A percentile compares a stretch with the other conserved stretches of the same genome.
These are phyloP conservation scores for Acmispon strigosus DNA, from an alignment of 306 rosid genomes.

Conservation along the genomic window DNA sequence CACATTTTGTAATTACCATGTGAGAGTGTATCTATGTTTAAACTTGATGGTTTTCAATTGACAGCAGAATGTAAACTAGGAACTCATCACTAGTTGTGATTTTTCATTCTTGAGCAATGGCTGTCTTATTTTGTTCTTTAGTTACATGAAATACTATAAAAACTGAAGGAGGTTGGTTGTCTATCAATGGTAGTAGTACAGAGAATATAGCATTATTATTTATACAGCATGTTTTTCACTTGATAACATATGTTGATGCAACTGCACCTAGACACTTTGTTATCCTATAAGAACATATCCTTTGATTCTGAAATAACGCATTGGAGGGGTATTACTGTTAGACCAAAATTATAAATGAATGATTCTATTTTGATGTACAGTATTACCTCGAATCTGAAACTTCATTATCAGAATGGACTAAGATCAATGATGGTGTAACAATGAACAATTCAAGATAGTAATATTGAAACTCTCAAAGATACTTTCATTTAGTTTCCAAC, in stretches of 20 bases:
- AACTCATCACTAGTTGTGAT: conserved; percentile 23
- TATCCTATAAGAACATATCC: no score
- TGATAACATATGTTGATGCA: background rate
- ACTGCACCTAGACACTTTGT: background rate
- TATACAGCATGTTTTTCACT: conserved; percentile 4
- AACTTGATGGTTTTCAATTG: conserved; percentile 26
- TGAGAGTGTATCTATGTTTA: conserved; percentile 27
- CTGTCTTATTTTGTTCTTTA: conserved; percentile 28
- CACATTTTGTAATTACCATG: conserved; percentile 33
- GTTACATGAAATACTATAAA: conserved; percentile 12
- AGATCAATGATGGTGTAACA: no score
- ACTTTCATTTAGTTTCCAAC: no score
- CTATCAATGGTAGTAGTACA: background rate
- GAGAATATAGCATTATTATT: conserved; percentile 8
- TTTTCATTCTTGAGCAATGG: conserved; percentile 31
- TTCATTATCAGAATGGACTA: no score
- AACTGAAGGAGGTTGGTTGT: conserved; percentile 4
- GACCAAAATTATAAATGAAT: background rate
- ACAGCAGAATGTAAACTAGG: conserved; percentile 38
- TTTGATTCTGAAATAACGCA: background rate
- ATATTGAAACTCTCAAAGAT: no score
- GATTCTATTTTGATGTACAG: no score
- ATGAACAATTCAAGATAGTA: no score
- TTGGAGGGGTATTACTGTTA: background rate
- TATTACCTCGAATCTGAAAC: no score